phyloP scores from a whole-genome alignment of 1,139 yeast genomes.

The Hemisphaericaspora subhashii region DNA sequence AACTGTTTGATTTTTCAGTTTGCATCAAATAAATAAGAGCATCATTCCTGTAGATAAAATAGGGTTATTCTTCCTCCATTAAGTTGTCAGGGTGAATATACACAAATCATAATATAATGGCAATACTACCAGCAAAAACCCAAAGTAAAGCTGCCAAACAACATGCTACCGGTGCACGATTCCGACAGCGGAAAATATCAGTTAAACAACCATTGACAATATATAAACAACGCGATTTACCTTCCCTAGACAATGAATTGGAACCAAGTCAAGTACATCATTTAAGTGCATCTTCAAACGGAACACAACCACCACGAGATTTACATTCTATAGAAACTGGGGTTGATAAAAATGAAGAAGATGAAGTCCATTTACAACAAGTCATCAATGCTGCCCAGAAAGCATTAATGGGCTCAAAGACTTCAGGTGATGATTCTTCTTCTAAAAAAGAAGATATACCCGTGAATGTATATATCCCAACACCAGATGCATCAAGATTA shows the following conservation, averaged over 20 bases:
- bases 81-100: neutral
- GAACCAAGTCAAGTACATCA: slow-evolving; percentile 50
- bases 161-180: slow-evolving; percentile 60
- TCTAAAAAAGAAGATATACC: slow-evolving; percentile 48
- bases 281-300: slow-evolving; percentile 23
- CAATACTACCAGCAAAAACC: slow-evolving; percentile 31
- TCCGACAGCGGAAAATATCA: slow-evolving; percentile 87
- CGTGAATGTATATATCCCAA: slow-evolving; percentile 73
- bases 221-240: slow-evolving; percentile 74
- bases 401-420: slow-evolving; percentile 45
- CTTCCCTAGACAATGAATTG: slow-evolving; percentile 63
- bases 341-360: slow-evolving; percentile 96
- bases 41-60: neutral
- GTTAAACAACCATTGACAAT: slow-evolving; percentile 88
- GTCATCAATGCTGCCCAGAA: slow-evolving; percentile 78
- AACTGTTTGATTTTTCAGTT: neutral
- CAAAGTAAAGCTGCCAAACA: slow-evolving; percentile 31
- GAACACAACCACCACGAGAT: slow-evolving; percentile 75
- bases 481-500: slow-evolving; percentile 87
- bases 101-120: slow-evolving; percentile 19
- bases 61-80: neutral
- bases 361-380: slow-evolving; percentile 92
- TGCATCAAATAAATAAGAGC: neutral
- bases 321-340: slow-evolving; percentile 93
- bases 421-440: slow-evolving; percentile 13